phyloP scores from a whole-genome alignment of 345 rosid genomes.

The Camelina laxa region DNA sequence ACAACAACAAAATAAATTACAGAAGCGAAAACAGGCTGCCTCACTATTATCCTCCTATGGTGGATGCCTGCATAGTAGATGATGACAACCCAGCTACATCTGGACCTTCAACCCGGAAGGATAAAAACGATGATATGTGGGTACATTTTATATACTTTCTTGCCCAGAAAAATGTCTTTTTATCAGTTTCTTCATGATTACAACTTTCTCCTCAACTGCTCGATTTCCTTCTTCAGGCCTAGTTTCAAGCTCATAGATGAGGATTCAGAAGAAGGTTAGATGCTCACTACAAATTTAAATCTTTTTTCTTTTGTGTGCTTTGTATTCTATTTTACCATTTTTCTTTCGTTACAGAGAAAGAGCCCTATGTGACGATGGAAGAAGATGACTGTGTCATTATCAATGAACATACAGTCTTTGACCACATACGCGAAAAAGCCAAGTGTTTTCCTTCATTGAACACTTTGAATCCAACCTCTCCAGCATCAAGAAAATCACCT shows the following conservation, averaged over 20 bases:
- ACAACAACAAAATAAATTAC: constrained; percentile 34
- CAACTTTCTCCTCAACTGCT: constrained; percentile 7
- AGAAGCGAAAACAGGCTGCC: constrained; percentile 47
- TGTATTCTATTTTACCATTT: constrained; percentile 28
- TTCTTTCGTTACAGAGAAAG: constrained; percentile 45
- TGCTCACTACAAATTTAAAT: constrained; percentile 2
- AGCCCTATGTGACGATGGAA: constrained; percentile 46
- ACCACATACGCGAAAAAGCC: constrained; percentile 84
- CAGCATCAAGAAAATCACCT: constrained; percentile 48
- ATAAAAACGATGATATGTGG: constrained; percentile 33
- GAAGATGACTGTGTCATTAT: constrained; percentile 58
- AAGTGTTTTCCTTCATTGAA: constrained; percentile 63
- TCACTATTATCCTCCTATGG: constrained; percentile 50
- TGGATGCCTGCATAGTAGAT: constrained; percentile 47
- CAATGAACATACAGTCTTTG: constrained; percentile 67
- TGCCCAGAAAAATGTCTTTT: neutral
- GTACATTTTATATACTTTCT: constrained; percentile 9
- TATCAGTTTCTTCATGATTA: neutral
- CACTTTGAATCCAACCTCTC: constrained; percentile 48
- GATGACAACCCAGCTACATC: constrained; percentile 48
- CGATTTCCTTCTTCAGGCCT: constrained; percentile 62
- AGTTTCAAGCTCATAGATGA: constrained; percentile 90
- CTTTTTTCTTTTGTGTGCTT: neutral
- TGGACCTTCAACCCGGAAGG: constrained; percentile 34
- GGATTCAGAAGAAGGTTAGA: constrained; percentile 71